phyloP scores from a whole-genome alignment of 116 monocot species.

The Thalassia testudinum region DNA sequence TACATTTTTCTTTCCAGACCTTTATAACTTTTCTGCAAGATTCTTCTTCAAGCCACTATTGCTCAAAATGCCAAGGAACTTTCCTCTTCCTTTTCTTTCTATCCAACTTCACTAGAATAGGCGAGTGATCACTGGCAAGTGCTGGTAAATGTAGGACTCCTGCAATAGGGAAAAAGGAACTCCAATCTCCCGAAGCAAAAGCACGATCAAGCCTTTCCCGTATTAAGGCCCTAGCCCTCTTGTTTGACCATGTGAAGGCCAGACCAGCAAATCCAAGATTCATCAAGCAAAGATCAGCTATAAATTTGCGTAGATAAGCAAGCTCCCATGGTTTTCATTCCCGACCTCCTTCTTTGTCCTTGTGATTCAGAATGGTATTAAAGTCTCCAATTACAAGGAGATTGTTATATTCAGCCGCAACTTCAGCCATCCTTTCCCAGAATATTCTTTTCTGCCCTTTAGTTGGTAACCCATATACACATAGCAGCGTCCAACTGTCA shows the following conservation, averaged over 20 bases:
- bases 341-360: background rate
- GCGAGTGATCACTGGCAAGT: background rate
- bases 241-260: background rate
- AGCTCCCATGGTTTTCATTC: background rate
- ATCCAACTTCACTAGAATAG: background rate
- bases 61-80: background rate
- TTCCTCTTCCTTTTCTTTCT: background rate
- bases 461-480: background rate
- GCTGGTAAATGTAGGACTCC: background rate
- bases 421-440: background rate
- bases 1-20: background rate
- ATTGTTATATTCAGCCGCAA: background rate
- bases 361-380: background rate
- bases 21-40: background rate
- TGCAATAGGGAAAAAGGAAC: background rate
- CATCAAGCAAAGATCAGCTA: background rate
- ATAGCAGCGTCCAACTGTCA: background rate
- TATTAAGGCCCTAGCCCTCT: no score
- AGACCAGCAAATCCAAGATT: background rate
- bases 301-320: background rate
- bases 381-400: background rate
- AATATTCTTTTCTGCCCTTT: background rate
- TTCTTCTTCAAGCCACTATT: background rate
- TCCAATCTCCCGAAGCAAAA: background rate
- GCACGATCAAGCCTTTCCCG: background rate